Base-by-base conservation (phyloP, 1,284 basidiomycete genomes). In the Moesziomyces sp. region DNA sequence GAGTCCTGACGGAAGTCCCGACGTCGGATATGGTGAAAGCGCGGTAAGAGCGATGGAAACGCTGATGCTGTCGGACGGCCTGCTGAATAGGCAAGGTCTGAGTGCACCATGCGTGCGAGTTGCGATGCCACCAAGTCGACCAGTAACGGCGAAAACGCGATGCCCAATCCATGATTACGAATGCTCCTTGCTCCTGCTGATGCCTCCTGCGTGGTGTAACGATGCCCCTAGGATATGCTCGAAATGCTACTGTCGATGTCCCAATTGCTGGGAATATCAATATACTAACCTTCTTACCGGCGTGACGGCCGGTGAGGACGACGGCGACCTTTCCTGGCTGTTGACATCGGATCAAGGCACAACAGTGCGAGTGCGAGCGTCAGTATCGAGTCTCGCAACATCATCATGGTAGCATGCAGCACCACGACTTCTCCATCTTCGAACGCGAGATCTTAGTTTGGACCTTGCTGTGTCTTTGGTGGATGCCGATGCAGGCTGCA, bases 311-410 rank as follows among this genome's bases (percentile, higher is more conserved):
- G 65, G 79, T 79, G 51, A 84, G 81, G 56, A 82, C 78, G 70
- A 84, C 78, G 60, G 84, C 80, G 84, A 94, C 94, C 90, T 97
- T 98, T 88, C 95, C 95, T 86, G 95, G 92, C 89, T 97, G 97
- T 91, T 93, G 94, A 86, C 76, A 73, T 81, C 24, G 58, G 34
- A 18, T 42, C 23, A 23, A 43, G 23, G 19, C 19, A 35, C 13
- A 34, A 18, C n/a, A 46, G 10, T n/a, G 52, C 19, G 18, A 14
- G 54, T 24, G 21, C 14, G 19, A 46, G 30, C 34, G 53, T 57
- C 50, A 64, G 60, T 24, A 10, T 52, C 55, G 52, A 28, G 48
- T 23, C 40, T 21, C 21, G 21, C 21, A 21, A 21, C 21, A 21
- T 21, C 21, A 21, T 21, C 21, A 42, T 11, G 46, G 46, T 19